These are phyloP conservation scores for Conoideocrella luteorostrata DNA, from an alignment of 2,329 filamentous ascomycete species.

Conservation along the genomic window DNA sequence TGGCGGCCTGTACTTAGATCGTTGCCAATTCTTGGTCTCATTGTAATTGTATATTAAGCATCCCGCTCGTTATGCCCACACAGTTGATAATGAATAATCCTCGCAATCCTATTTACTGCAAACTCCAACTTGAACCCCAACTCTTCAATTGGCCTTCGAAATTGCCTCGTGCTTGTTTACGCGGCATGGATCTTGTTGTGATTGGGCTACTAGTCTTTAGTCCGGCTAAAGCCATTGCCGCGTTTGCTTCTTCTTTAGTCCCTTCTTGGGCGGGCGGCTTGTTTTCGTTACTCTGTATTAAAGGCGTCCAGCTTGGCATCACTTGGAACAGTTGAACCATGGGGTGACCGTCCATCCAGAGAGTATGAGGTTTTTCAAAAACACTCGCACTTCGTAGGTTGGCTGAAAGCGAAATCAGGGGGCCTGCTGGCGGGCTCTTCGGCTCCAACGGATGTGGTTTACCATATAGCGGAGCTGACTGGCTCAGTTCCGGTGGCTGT, in stretches of 20 bases:
- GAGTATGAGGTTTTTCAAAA: conserved; percentile 16
- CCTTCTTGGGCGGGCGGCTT: conserved; percentile 1
- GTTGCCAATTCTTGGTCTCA: too few species aligned
- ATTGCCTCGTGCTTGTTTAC: neutral
- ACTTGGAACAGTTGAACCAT: conserved; percentile 16
- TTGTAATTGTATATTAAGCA: too few species aligned
- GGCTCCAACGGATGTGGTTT: conserved; percentile 25
- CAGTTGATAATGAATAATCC: neutral
- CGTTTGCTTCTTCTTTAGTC: conserved; percentile 6
- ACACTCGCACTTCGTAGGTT: conserved; percentile 20
- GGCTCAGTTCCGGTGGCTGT: conserved; percentile 16
- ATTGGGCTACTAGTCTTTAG: conserved; percentile 16
- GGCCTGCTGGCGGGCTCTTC: conserved; percentile 19
- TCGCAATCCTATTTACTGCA: conserved; percentile 12
- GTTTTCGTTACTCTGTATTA: conserved; percentile 4
- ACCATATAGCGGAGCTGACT: conserved; percentile 12
- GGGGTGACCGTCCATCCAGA: conserved; percentile 18
- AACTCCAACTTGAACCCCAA: conserved; percentile 16
- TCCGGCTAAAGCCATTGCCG: conserved; percentile 17
- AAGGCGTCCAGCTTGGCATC: conserved; percentile 11
- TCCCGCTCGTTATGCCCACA: too few species aligned
- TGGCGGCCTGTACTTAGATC: too few species aligned
- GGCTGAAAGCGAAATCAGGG: conserved; percentile 23
- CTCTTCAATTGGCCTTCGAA: conserved; percentile 12
- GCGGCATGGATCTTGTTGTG: conserved; percentile 5